Evolutionary conservation across 495 filamentous ascomycete genomes (phyloP).

Genomic region (Sordaria brevicollis): DNA sequence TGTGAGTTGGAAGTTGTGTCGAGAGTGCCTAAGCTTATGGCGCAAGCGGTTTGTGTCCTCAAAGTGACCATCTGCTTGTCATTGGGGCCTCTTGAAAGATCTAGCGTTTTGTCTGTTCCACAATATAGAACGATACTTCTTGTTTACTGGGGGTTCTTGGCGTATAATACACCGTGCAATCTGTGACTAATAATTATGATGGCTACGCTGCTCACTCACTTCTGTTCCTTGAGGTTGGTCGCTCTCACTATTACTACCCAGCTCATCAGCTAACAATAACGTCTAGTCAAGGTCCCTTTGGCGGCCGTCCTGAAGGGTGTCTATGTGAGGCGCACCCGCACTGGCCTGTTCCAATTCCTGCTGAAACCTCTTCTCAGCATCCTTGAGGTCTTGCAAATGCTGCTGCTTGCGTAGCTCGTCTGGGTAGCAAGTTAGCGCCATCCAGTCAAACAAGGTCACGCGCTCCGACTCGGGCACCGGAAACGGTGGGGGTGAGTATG

Average conservation of each 20-base stretch:
- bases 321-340: neutral
- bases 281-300: neutral
- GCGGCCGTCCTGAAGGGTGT: neutral
- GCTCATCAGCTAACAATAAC: neutral
- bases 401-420: conserved; percentile 15
- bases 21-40: neutral
- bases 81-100: neutral
- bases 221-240: no score
- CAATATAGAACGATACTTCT: neutral
- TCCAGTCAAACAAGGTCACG: conserved; percentile 26
- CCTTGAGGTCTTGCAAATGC: conserved; percentile 3
- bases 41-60: no score
- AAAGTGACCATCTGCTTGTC: no score
- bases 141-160: neutral
- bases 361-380: neutral
- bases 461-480: conserved; percentile 19
- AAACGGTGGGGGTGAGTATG: conserved; percentile 20
- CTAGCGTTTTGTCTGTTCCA: neutral
- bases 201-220: no score
- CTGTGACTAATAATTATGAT: neutral
- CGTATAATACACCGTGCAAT: neutral
- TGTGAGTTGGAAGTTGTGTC: neutral
- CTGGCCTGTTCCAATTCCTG: neutral
- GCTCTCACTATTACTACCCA: no score
- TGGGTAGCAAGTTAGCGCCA: conserved; percentile 26